Percentiles rank a stretch among this genome's conserved stretches.
phyloP scores from a whole-genome alignment of 2,329 filamentous ascomycete species.

The Alternaria viburni region DNA sequence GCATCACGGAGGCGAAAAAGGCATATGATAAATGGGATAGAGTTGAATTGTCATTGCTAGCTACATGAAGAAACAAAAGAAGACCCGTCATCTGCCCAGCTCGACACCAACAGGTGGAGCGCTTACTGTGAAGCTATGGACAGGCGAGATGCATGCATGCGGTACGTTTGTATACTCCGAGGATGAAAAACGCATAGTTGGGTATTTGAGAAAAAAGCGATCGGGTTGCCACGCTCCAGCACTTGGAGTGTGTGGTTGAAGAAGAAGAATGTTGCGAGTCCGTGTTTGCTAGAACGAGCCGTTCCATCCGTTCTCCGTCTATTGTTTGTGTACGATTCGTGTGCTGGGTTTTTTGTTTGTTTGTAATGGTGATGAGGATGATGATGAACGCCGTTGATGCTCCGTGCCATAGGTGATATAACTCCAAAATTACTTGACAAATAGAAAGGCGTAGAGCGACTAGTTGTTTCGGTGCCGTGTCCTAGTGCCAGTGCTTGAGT shows the following conservation, averaged over 20 bases:
- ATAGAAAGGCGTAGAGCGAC: background rate
- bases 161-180: constrained; percentile 12
- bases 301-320: background rate
- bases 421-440: constrained; percentile 15
- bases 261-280: constrained; percentile 22
- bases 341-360: constrained; percentile 2
- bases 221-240: constrained; percentile 41
- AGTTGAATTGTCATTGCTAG: constrained; percentile 4
- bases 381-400: constrained; percentile 44
- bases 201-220: constrained; percentile 38
- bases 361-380: constrained; percentile 27
- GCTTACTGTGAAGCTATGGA: constrained; percentile 36
- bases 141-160: constrained; percentile 27
- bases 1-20: background rate
- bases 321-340: constrained; percentile 2
- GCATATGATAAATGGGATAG: background rate
- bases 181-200: constrained; percentile 7
- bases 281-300: constrained; percentile 15
- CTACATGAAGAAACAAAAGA: constrained; percentile 7
- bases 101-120: constrained; percentile 37
- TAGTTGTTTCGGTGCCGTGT: constrained; percentile 2
- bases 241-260: constrained; percentile 40
- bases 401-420: constrained; percentile 19
- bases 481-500: background rate
- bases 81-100: constrained; percentile 41